Conservation (phyloP, 805 yeast species). For the Starmerella floris region DNA sequence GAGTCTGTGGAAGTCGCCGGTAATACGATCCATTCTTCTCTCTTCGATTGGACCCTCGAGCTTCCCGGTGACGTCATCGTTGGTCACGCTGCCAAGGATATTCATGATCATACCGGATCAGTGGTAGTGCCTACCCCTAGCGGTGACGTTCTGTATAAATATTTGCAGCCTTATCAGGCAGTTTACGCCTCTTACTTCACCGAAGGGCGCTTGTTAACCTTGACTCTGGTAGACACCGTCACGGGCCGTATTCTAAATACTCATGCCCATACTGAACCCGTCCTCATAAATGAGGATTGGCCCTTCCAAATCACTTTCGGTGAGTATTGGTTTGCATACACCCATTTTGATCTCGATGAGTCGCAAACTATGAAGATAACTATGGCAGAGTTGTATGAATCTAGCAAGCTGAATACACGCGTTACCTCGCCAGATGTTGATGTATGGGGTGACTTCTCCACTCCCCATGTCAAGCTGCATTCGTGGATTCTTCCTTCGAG, state of each 20-base stretch:
- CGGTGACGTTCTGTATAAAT: constrained; percentile 60
- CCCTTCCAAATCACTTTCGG: constrained; percentile 47
- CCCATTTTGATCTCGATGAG: constrained; percentile 41
- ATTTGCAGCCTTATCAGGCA: constrained; percentile 55
- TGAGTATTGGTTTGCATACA: constrained; percentile 71
- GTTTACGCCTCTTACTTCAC: constrained; percentile 36
- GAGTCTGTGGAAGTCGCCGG: constrained; percentile 1
- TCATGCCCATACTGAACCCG: constrained; percentile 32
- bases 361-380: constrained; percentile 44
- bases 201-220: constrained; percentile 26
- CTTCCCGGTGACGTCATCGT: constrained; percentile 26
- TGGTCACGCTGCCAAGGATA: constrained; percentile 31
- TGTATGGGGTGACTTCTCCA: constrained; percentile 28
- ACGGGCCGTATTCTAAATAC: constrained; percentile 51
- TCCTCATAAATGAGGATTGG: constrained; percentile 32
- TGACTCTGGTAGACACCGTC: constrained; percentile 51
- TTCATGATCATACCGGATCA: constrained; percentile 37
- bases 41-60: constrained; percentile 6
- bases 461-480: constrained; percentile 40
- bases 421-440: constrained; percentile 23
- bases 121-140: constrained; percentile 58
- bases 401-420: constrained; percentile 40
- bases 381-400: constrained; percentile 70
- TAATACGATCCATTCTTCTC: background rate
- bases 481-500: constrained; percentile 50